Evolutionary conservation across 2,329 filamentous ascomycete genomes (phyloP).

Genomic region (Tolypocladium inflatum): DNA sequence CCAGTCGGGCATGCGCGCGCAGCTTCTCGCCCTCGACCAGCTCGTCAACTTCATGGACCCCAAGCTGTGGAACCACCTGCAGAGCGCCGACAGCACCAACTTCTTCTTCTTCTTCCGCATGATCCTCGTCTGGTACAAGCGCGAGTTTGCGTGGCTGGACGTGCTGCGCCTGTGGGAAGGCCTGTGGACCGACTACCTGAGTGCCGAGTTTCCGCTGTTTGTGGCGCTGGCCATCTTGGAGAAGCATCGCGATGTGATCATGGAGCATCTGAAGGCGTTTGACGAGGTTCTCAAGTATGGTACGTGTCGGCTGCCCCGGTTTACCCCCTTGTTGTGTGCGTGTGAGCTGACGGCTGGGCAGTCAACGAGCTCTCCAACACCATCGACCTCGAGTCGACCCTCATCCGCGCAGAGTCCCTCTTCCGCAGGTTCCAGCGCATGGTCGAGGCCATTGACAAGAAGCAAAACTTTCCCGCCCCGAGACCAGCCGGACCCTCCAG

Average conservation of each 20-base stretch:
- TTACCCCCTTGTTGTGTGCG: background rate
- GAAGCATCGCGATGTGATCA: slow-evolving; percentile 92
- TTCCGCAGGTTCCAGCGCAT: slow-evolving; percentile 82
- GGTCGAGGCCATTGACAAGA: slow-evolving; percentile 88
- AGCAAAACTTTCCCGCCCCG: slow-evolving; percentile 66
- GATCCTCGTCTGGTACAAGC: slow-evolving; percentile 97
- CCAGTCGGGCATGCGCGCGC: slow-evolving; percentile 90
- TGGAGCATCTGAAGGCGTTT: slow-evolving; percentile 87
- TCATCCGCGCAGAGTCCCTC: slow-evolving; percentile 79
- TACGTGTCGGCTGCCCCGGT: slow-evolving; percentile 33
- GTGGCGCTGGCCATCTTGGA: slow-evolving; percentile 89
- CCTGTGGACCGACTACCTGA: slow-evolving; percentile 88
- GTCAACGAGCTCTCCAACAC: slow-evolving; percentile 92
- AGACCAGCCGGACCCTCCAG: slow-evolving; percentile 7
- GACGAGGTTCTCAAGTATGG: slow-evolving; percentile 96
- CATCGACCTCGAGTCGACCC: slow-evolving; percentile 80
- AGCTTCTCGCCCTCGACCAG: slow-evolving; percentile 85
- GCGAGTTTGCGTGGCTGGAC: slow-evolving; percentile 87
- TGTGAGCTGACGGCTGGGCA: slow-evolving; percentile 24
- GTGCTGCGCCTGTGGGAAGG: slow-evolving; percentile 84
- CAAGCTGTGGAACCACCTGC: slow-evolving; percentile 81
- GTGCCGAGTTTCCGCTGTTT: slow-evolving; percentile 88
- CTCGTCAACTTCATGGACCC: slow-evolving; percentile 96
- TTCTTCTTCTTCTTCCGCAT: slow-evolving; percentile 99
- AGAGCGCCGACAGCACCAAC: slow-evolving; percentile 88